A percentile compares a stretch with the other conserved stretches of the same genome.
Evolutionary conservation across 2,329 filamentous ascomycete species (phyloP).

Genomic region (Sporothrix protearum): DNA sequence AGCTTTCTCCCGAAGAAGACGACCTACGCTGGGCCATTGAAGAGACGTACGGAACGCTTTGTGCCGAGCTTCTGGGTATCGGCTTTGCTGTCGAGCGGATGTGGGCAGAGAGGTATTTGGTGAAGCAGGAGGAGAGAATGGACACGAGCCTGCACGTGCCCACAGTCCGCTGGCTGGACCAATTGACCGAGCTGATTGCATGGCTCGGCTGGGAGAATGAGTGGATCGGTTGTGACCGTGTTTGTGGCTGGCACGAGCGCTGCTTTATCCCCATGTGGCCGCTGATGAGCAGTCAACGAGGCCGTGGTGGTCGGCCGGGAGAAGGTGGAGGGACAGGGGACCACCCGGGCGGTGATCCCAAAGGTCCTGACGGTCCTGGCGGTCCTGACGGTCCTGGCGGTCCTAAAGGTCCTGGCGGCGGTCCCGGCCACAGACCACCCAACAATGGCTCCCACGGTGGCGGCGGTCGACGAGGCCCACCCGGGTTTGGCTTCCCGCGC

Average conservation of each 20-base stretch:
- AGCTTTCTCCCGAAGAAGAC: conserved; percentile 37
- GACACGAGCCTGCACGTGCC: background rate
- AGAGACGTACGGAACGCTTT: conserved; percentile 42
- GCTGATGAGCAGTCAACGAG: conserved; percentile 29
- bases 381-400: conserved; percentile 16
- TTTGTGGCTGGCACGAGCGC: conserved; percentile 43
- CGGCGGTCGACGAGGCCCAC: background rate
- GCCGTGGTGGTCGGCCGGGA: conserved; percentile 17
- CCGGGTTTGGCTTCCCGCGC: conserved; percentile 25
- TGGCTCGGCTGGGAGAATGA: conserved; percentile 52
- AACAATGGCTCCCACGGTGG: conserved; percentile 18
- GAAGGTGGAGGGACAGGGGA: no score
- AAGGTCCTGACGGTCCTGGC: no score
- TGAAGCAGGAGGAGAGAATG: background rate
- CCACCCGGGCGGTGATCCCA: no score
- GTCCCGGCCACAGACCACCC: background rate
- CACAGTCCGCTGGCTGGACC: conserved; percentile 32
- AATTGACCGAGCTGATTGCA: conserved; percentile 44
- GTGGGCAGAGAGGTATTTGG: conserved; percentile 34
- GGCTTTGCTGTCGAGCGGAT: conserved; percentile 42
- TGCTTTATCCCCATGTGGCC: conserved; percentile 54
- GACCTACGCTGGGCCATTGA: conserved; percentile 41
- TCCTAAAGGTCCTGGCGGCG: background rate
- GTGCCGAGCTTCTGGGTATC: conserved; percentile 41
- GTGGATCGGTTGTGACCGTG: conserved; percentile 41